Evolutionary conservation across 2,329 filamentous ascomycete genomes (phyloP), one percentile per base, ranked within the genome.

Genomic region (Teratosphaeria viscida): DNA sequence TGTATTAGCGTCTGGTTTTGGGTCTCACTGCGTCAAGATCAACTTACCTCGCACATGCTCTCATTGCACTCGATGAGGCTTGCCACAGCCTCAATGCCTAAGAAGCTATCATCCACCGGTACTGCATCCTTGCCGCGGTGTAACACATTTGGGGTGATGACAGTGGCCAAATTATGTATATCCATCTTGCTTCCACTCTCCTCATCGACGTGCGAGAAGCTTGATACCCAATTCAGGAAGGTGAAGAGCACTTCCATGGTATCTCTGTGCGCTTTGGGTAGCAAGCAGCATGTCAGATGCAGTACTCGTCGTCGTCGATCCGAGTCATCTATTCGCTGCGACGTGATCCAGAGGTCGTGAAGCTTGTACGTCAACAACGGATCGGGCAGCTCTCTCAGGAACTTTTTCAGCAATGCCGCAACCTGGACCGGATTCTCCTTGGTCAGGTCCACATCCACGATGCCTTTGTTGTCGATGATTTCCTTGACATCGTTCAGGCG

Each of bases 121-220:
- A 68, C 63, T 29, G 59, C 58, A 19, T 70, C 66, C 61, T 71
- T 69, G 39, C 70, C 67, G n/a, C 64, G 55, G 79, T 84, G 65
- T 87, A 89, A 81, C 62, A 99, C 90, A 69, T 99, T 99, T 0
- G 94, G 94, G 5, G 92, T 92, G 74, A 99, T 96, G 63, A 99
- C 94, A 2, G 95, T 97, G 3, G 94, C 90, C 63, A 99, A 82
- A 70, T 99, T 99, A 78, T 95, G 91, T 57, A 95, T 89, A 72
- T 99, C 94, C 94, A 99, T 99, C 80, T 97, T 96, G 67, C 92
- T 96, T 29, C 94, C 94, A 26, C 88, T 89, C 72, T 99, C 94
- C 70, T 99, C 94, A 68, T 99, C 94, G 14, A 99, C 86, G 70
- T 96, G 92, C 63, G 95, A 92, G 78, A 99, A 99, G 1, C 92